Percentiles rank a stretch among this genome's conserved stretches.
Conservation (phyloP, 768 basidiomycete genomes). For the Boletus patriciae region DNA sequence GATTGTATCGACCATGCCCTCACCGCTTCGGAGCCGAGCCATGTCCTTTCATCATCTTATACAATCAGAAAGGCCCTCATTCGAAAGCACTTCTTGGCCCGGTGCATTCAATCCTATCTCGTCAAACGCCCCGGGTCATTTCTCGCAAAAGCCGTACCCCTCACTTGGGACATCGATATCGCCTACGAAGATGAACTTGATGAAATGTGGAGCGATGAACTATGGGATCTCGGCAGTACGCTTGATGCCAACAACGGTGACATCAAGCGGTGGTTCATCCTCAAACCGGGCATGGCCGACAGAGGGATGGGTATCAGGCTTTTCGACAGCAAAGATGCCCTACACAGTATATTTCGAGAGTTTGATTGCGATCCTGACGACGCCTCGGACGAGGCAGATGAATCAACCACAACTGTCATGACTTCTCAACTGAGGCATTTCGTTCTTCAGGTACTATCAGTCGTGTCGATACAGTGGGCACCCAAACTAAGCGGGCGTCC, state of each 20-base stretch:
- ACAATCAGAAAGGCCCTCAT: slow-evolving; percentile 92
- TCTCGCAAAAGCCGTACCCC: slow-evolving; percentile 59
- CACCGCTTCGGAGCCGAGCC: slow-evolving; percentile 49
- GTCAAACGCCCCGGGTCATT: slow-evolving; percentile 65
- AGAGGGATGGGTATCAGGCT: slow-evolving; percentile 92
- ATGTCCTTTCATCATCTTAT: slow-evolving; percentile 75
- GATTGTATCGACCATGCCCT: slow-evolving; percentile 80
- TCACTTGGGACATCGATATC: slow-evolving; percentile 82
- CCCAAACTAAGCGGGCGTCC: slow-evolving; percentile 3
- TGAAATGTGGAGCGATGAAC: slow-evolving; percentile 89
- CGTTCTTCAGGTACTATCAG: slow-evolving; percentile 83
- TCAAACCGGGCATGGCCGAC: slow-evolving; percentile 98
- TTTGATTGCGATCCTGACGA: slow-evolving; percentile 68
- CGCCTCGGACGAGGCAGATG: slow-evolving; percentile 40
- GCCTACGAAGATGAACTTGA: slow-evolving; percentile 93
- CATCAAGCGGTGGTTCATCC: slow-evolving; percentile 77
- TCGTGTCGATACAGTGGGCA: slow-evolving; percentile 3
- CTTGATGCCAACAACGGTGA: slow-evolving; percentile 43
- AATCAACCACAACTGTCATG: slow-evolving; percentile 55
- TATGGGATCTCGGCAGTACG: slow-evolving; percentile 76
- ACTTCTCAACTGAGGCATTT: slow-evolving; percentile 93
- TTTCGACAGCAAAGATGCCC: slow-evolving; percentile 72
- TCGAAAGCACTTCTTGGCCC: slow-evolving; percentile 88
- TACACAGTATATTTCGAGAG: slow-evolving; percentile 73
- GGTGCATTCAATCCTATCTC: slow-evolving; percentile 66